Conservation (phyloP, 106 monocot species). For the Narthecium ossifragum region DNA sequence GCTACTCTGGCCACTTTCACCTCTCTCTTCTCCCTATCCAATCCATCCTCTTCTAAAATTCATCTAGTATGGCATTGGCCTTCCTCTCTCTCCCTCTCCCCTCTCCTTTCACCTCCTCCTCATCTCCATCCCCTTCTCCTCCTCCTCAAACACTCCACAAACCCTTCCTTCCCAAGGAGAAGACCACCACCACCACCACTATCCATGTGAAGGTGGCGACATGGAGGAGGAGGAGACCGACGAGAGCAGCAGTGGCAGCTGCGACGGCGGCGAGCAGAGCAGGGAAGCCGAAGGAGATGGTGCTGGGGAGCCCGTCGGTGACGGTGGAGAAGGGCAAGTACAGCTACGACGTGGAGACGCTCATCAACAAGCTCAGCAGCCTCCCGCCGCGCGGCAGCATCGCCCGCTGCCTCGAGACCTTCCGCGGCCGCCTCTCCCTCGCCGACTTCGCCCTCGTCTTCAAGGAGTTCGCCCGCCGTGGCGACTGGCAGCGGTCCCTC, state of each 20-base stretch:
- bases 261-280: not conserved
- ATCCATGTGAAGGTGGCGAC: too few species aligned
- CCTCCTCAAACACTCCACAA: not conserved
- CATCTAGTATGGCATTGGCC: too few species aligned
- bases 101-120: not conserved
- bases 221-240: too few species aligned
- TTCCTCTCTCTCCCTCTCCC: not conserved
- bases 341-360: constrained; percentile 77
- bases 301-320: constrained; percentile 49
- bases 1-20: too few species aligned
- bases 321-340: constrained; percentile 64
- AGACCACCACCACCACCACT: not conserved
- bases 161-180: not conserved
- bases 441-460: constrained; percentile 83
- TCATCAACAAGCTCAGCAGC: constrained; percentile 86
- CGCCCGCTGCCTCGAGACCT: constrained; percentile 83
- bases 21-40: too few species aligned
- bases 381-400: constrained; percentile 96
- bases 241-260: not conserved
- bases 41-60: too few species aligned
- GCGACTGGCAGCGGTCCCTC: constrained; percentile 96
- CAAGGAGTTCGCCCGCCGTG: constrained; percentile 80
- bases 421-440: constrained; percentile 69
- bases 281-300: constrained; percentile 44
- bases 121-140: not conserved